These are phyloP conservation scores for Aspergillus baeticus DNA, from an alignment of 495 filamentous ascomycete genomes.

Conservation along the genomic window DNA sequence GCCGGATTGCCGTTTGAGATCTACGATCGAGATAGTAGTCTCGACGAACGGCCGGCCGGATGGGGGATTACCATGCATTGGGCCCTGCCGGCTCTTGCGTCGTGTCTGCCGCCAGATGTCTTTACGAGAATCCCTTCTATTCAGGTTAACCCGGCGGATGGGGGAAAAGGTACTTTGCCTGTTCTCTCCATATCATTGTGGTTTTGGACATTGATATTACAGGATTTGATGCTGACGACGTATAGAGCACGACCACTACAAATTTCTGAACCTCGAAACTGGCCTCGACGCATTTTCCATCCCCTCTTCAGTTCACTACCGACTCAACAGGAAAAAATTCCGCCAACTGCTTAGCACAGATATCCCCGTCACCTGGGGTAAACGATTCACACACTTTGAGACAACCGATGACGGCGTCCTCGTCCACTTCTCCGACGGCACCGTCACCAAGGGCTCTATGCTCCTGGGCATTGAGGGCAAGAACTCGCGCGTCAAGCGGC, in stretches of 20 bases:
- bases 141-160: too few relatives aligned
- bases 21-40: conserved; percentile 52
- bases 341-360: conserved; percentile 36
- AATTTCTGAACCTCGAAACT: conserved; percentile 53
- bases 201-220: too few relatives aligned
- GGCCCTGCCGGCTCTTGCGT: conserved; percentile 49
- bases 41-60: conserved; percentile 43
- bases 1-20: conserved; percentile 44
- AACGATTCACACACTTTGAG: conserved; percentile 40
- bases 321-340: conserved; percentile 50
- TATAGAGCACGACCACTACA: conserved; percentile 48
- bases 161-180: conserved; percentile 31
- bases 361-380: conserved; percentile 51
- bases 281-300: conserved; percentile 44
- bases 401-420: conserved; percentile 28
- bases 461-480: conserved; percentile 59
- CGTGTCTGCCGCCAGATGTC: conserved; percentile 23
- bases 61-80: conserved; percentile 63
- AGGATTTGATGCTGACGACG: conserved; percentile 10
- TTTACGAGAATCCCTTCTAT: too few relatives aligned
- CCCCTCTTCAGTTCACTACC: conserved; percentile 47
- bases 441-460: conserved; percentile 43
- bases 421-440: conserved; percentile 52
- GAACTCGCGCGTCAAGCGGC: conserved; percentile 41
- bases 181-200: conserved; percentile 10